Evolutionary conservation across 257 asterid species (phyloP), one percentile per base, ranked within the genome.

Genomic region (Haberlea rhodopensis): DNA sequence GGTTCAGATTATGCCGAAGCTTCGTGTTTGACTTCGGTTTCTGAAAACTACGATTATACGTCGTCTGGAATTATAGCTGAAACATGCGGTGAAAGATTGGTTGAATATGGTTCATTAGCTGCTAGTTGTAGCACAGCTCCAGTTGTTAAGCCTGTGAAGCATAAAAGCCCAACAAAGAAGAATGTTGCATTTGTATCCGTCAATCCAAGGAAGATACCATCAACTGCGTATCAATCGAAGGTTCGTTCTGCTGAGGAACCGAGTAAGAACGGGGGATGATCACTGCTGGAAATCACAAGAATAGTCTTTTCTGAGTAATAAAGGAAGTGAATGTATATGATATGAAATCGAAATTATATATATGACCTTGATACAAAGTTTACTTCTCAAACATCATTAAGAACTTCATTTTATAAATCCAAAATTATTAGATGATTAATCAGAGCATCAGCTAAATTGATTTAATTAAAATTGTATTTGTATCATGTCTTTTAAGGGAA

Each of bases 171-270:
- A 32, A 65, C 77, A 2, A 76, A 71, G 72, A 75, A 73, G 60
- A 80, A 64, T 67, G 96, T 88, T 21, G 96, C 98, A 0, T 91
- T 88, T 68, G 75, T 91, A 31, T 64, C 95, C 0, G 78, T 88
- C 60, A 82, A 77, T 66, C 84, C 68, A 63, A 82, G 82, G 7
- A 82, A 83, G 6, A 53, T 69, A 18, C 63, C 82, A 16, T 60
- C 85, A n/a, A 29, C 80, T 25, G 40, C 76, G 24, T 53, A 60
- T 26, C 80, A 74, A 52, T 58, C 72, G 26, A 70, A 45, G 19
- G 55, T 62, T 28, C 51, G 57, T 62, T 28, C 51, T 56, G 24
- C 40, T 62, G 67, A 71, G 73, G 65, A 45, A 52, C 53, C 18
- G 80, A 65, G 53, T n/a, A 79, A 67, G 73, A 74, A 57, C 24